Evolutionary conservation across 2,329 filamentous ascomycete genomes (phyloP), one percentile per base, ranked within the genome.

Genomic region (Penicillium sp.): DNA sequence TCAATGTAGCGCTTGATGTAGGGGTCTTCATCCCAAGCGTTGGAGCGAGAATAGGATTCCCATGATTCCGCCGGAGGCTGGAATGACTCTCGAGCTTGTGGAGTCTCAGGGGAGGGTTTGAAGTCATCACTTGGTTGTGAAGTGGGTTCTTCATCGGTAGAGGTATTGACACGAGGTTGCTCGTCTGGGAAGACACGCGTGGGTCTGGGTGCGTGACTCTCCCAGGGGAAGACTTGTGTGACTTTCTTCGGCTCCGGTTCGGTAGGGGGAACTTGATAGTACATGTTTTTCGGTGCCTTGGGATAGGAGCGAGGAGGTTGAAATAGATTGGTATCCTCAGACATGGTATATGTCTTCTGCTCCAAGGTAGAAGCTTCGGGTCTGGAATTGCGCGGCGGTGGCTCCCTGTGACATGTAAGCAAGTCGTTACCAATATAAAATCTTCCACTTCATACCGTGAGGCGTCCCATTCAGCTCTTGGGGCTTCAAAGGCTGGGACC

Each of bases 21-120:
- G 9, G 85, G 85, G 35, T 93, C 77, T 36, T 86, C 85, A 55
- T 98, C 92, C 92, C 92, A 98, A 11, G 87, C 89, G 62, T 96
- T 98, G 34, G 73, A 77, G 31, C 80, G 76, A n/a, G 78, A 72
- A 60, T 84, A 95, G 31, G 74, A 74, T 46, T 79, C 75, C 85
- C 85, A 94, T 13, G 80, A 75, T 54, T 82, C 73, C 32, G 43
- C 26, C 10, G 51, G 51, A 7, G 40, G 42, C 14, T 40, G 44
- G n/a, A 38, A 51, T n/a, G 32, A 43, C 5, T 37, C 23, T 14
- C 43, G 44, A 1, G 37, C 28, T 11, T 37, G 32, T 3, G 32
- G 20, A 26, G 14, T 38, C 27, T 39, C 32, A 17, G 35, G 20
- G 13, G 23, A 15, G 6, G 9, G 16, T 13, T 30, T 12, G 9